Base-by-base conservation (phyloP, 352 stramenopile species). In the Globisporangium heterothallicum region DNA sequence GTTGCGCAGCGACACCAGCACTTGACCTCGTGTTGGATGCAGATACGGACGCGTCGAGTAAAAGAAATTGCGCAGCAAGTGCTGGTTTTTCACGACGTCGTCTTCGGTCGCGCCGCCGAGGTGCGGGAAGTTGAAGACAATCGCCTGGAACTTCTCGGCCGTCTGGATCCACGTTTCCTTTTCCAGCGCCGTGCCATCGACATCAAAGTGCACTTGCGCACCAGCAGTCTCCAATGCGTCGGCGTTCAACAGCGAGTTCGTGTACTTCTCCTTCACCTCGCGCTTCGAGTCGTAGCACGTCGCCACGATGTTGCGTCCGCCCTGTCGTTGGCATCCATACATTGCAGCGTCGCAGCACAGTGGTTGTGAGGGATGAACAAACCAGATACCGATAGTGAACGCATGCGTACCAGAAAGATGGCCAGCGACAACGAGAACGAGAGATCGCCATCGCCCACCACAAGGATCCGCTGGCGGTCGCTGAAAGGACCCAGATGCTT, bases 51-150 rank as follows among this genome's bases (percentile, higher is more conserved):
- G 70, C 18, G 74, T 71, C 16, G 78, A 87, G 48, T 71, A 79
- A 52, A 94, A 94, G 57, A 95, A 95, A 13, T 71, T 49, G 24
- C 66, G 68, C 49, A 95, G 53, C 36, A 95, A 58, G 24, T 73
- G 64, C 56, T 92, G 84, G 63, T 95, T 95, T 56, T 87, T 92
- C 16, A 61, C 68, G 18, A 95, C 77, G 56, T 92, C 84, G 36
- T 83, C 82, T 38, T 92, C 78, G 2, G 84, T 93, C 6, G 80
- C 74, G 18, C 84, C 84, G 38, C 84, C 84, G 9, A 95, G 59
- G 53, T 95, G 84, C 14, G 84, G 84, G 52, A 95, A 95, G 50
- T 95, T 95, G 56, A 95, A 95, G 13, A 81, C 72, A 25, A 93
- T 74, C 18, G 66, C 53, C 30, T 92, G 72, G 65, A 92, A 93